Evolutionary conservation across 257 asterid genomes (phyloP).

Genomic region (Ilex asprella): DNA sequence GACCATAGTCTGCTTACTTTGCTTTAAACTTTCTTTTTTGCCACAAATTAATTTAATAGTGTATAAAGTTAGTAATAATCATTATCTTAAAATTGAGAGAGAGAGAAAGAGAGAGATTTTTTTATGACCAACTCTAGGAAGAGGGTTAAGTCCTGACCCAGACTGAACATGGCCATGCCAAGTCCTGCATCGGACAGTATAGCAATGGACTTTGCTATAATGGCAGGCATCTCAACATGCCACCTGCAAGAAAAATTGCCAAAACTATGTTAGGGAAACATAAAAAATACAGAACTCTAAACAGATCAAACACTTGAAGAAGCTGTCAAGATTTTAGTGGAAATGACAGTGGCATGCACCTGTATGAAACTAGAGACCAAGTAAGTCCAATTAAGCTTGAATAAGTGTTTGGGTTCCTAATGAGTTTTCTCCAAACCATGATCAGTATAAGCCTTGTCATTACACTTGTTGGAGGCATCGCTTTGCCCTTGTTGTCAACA

Average conservation of each 20-base stretch:
- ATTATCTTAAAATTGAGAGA: slow-evolving; percentile 6
- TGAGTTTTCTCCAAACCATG: slow-evolving; percentile 98
- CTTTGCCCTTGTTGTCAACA: slow-evolving; percentile 39
- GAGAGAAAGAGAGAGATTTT: background rate
- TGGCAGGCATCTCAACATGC: slow-evolving; percentile 92
- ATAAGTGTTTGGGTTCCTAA: slow-evolving; percentile 93
- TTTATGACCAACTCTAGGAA: background rate
- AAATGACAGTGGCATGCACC: slow-evolving; percentile 34
- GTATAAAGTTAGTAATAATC: slow-evolving; percentile 17
- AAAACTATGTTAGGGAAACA: background rate
- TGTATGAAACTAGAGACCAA: slow-evolving; percentile 88
- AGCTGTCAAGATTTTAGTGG: background rate
- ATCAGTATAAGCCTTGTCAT: slow-evolving; percentile 94
- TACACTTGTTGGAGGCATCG: slow-evolving; percentile 93
- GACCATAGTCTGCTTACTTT: slow-evolving; percentile 28
- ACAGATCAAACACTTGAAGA: background rate
- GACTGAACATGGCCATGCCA: slow-evolving; percentile 99
- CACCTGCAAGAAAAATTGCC: slow-evolving; percentile 38
- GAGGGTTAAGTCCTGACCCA: slow-evolving; percentile 44
- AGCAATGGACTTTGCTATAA: slow-evolving; percentile 79
- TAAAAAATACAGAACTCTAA: background rate
- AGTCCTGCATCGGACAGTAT: slow-evolving; percentile 98
- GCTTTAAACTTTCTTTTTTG: slow-evolving; percentile 42
- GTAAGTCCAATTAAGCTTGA: slow-evolving; percentile 78
- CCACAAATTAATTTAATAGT: slow-evolving; percentile 15